Evolutionary conservation across 2,329 filamentous ascomycete genomes (phyloP), one percentile per base, ranked within the genome.

Genomic region (Colletotrichum nymphaeae): DNA sequence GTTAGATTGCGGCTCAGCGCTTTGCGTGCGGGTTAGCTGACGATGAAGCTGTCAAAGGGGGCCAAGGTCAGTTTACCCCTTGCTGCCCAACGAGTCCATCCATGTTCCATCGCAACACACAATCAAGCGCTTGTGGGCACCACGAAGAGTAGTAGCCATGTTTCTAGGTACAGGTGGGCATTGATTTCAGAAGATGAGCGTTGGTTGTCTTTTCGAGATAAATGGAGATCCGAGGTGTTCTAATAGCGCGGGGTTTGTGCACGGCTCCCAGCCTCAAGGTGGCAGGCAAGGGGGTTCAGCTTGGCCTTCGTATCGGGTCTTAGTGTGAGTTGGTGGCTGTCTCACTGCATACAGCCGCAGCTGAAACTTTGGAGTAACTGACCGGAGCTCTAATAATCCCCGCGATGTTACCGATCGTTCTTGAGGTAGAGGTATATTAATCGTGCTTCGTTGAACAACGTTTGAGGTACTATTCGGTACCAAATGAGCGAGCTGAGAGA

Each of bases 31-130:
- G 11, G 6, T 16, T 12, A 63, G 42, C 24, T 11, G 22, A 49
- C 42, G 35, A 26, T n/a, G 26, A 19, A 5, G 37, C n/a, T n/a
- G 24, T 24, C 87, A 79, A 8, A 1, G 19, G 9, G 1, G 42
- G 22, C 74, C 88, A 85, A 37, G 37, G 37, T 42, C 16, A 16
- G 86, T 79, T 79, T 83, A 22, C 84, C 82, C 49, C 81, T 74
- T 14, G 80, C 79, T 57, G 81, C 80, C 53, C 79, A 77, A 11
- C 30, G 85, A 85, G 74, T 88, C 85, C 82, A 88, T 86, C 86
- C 86, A 89, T 4, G 86, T 88, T 16, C 87, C 87, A 77, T 88
- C 87, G 76, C 87, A 89, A 73, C 86, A 88, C 26, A 88, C 79
- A 30, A 88, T 84, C 68, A 88, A 81, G 19, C 87, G 84, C 79